Evolutionary conservation across 305 asterid genomes (phyloP).

Genomic region (Solanum hybrid): DNA sequence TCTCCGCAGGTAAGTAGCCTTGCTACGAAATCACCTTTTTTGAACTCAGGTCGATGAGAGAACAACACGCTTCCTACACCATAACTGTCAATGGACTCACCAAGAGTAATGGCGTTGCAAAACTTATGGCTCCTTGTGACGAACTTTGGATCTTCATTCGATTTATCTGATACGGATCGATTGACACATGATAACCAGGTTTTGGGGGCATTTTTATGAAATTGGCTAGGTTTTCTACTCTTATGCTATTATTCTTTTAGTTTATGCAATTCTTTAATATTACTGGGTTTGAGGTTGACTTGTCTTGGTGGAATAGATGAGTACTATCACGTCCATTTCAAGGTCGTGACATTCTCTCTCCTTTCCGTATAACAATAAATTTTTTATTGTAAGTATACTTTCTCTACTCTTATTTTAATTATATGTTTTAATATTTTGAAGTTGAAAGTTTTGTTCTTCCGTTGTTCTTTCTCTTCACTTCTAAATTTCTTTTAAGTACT

Average conservation of each 20-base stretch:
- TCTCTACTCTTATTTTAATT: too few relatives aligned
- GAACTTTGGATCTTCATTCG: conserved; percentile 7
- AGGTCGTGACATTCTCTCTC: too few relatives aligned
- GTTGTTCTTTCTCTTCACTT: too few relatives aligned
- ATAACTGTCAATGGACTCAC: conserved; percentile 7
- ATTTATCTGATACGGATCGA: conserved; percentile 13
- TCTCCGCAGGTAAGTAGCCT: conserved; percentile 14
- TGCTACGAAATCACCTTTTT: conserved; percentile 9
- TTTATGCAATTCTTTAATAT: not conserved
- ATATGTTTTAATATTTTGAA: too few relatives aligned
- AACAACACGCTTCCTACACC: conserved; percentile 15
- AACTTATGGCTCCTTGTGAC: not conserved
- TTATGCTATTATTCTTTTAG: not conserved
- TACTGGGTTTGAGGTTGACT: not conserved
- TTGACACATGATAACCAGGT: not conserved
- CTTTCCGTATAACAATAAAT: too few relatives aligned
- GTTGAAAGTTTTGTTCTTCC: too few relatives aligned
- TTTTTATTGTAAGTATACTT: too few relatives aligned
- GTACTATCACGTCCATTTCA: not conserved
- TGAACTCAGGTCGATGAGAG: conserved; percentile 1
- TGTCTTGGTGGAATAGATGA: not conserved
- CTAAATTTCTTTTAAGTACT: too few relatives aligned
- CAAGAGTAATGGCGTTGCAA: not conserved
- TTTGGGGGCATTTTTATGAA: not conserved
- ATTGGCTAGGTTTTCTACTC: not conserved